Evolutionary conservation across 2,329 filamentous ascomycete genomes (phyloP).

Genomic region (Fusarium protoensiforme): DNA sequence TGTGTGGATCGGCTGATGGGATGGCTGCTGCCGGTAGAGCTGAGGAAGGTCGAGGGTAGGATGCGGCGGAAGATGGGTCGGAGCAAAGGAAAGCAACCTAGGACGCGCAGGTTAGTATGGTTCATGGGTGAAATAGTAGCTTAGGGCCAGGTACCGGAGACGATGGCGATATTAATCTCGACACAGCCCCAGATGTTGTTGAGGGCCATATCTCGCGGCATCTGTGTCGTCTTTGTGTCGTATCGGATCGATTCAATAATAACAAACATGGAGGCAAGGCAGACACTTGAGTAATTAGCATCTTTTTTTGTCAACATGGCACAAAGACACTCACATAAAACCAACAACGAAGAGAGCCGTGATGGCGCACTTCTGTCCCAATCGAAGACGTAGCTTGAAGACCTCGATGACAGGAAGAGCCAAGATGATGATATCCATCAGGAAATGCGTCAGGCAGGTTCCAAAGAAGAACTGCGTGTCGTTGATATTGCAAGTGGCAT

Average conservation of each 20-base stretch:
- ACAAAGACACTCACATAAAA: conserved; percentile 35
- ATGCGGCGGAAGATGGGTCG: conserved; percentile 37
- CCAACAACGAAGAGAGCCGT: conserved; percentile 45
- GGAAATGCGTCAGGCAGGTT: conserved; percentile 45
- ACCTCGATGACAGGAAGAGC: conserved; percentile 47
- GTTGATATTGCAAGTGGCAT: conserved; percentile 46
- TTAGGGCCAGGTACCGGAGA: conserved; percentile 20
- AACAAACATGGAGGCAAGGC: conserved; percentile 31
- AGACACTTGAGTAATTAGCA: conserved; percentile 25
- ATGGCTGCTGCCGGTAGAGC: conserved; percentile 34
- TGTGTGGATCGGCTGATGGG: conserved; percentile 32
- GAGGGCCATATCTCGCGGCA: conserved; percentile 31
- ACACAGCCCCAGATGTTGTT: conserved; percentile 35
- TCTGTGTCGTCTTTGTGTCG: conserved; percentile 28
- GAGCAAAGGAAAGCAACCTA: conserved; percentile 38
- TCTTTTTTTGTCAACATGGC: fast-evolving
- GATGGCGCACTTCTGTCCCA: conserved; percentile 44
- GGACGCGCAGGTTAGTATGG: background rate
- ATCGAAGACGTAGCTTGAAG: conserved; percentile 42
- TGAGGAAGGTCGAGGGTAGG: conserved; percentile 36
- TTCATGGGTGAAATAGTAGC: no score
- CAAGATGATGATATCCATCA: conserved; percentile 48
- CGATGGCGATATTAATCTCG: conserved; percentile 38
- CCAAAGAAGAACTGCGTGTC: conserved; percentile 48
- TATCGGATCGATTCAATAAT: conserved; percentile 28